Evolutionary conservation across 2,329 filamentous ascomycete species (phyloP).

Genomic region (Calycina marina): DNA sequence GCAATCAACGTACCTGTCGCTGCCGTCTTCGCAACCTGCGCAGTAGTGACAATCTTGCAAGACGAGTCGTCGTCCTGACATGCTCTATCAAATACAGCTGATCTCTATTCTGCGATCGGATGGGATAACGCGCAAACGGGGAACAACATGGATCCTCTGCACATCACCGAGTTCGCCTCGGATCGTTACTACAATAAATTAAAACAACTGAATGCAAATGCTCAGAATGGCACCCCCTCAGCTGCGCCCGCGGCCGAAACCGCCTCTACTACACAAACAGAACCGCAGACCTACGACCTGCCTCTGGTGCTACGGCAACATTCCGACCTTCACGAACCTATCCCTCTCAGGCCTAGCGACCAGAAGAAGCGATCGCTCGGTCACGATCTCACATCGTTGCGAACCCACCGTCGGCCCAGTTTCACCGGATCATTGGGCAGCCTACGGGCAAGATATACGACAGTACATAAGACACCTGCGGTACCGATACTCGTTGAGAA

Average conservation of each 20-base stretch:
- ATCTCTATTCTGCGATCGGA: conserved; percentile 16
- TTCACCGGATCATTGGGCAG: conserved; percentile 21
- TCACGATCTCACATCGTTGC: conserved; percentile 19
- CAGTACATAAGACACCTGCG: conserved; percentile 18
- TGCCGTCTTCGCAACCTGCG: conserved; percentile 9
- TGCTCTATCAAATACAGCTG: conserved; percentile 14
- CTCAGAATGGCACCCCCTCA: conserved; percentile 21
- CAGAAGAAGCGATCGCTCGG: conserved; percentile 22
- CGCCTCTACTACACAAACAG: conserved; percentile 3
- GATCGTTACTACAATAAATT: conserved; percentile 49
- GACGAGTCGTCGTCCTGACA: conserved; percentile 16
- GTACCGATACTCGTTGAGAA: conserved; percentile 17
- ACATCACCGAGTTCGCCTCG: conserved; percentile 52
- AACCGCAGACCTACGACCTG: conserved; percentile 17
- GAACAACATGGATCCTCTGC: conserved; percentile 41
- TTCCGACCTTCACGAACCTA: conserved; percentile 11
- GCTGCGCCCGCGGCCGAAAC: conserved; percentile 18
- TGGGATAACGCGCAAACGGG: conserved; percentile 19
- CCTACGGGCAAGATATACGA: conserved; percentile 19
- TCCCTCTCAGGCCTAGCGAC: conserved; percentile 15
- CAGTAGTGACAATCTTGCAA: conserved; percentile 10
- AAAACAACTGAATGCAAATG: conserved; percentile 34
- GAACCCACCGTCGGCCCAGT: conserved; percentile 20
- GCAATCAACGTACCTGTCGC: conserved; percentile 11
- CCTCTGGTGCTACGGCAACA: conserved; percentile 17